Conservation (phyloP, 257 asterid genomes). For the Gentiana straminea region DNA sequence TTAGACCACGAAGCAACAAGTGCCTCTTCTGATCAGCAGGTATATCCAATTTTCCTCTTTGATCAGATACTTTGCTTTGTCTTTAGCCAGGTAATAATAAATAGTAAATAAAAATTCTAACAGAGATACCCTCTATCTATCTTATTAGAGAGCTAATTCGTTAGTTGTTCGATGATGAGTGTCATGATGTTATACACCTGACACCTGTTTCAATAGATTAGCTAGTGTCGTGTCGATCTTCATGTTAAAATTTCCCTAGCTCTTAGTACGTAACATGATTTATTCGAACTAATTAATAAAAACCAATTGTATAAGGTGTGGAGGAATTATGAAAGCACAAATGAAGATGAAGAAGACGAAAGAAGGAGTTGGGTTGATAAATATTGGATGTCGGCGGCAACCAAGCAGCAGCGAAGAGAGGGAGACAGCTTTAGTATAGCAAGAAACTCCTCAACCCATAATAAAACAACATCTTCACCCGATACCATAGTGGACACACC, state of each 20-base stretch:
- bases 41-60: background rate
- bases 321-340: conserved; percentile 22
- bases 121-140: background rate
- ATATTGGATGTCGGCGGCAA: conserved; percentile 43
- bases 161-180: background rate
- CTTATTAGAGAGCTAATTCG: background rate
- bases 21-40: conserved; percentile 65
- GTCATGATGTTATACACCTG: too few relatives aligned
- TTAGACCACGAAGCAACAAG: conserved; percentile 42
- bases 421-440: conserved; percentile 33
- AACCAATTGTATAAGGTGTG: conserved; percentile 6
- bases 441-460: too few relatives aligned
- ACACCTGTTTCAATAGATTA: too few relatives aligned
- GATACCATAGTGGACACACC: conserved; percentile 32
- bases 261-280: too few relatives aligned
- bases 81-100: too few relatives aligned
- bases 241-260: too few relatives aligned
- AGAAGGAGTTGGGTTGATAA: conserved; percentile 44
- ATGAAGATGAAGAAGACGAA: conserved; percentile 28
- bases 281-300: too few relatives aligned
- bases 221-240: too few relatives aligned
- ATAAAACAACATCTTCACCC: too few relatives aligned
- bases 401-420: conserved; percentile 12
- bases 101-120: too few relatives aligned
- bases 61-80: too few relatives aligned